Evolutionary conservation across 2,329 filamentous ascomycete genomes (phyloP).

Genomic region (Aurifilum marmelostoma): DNA sequence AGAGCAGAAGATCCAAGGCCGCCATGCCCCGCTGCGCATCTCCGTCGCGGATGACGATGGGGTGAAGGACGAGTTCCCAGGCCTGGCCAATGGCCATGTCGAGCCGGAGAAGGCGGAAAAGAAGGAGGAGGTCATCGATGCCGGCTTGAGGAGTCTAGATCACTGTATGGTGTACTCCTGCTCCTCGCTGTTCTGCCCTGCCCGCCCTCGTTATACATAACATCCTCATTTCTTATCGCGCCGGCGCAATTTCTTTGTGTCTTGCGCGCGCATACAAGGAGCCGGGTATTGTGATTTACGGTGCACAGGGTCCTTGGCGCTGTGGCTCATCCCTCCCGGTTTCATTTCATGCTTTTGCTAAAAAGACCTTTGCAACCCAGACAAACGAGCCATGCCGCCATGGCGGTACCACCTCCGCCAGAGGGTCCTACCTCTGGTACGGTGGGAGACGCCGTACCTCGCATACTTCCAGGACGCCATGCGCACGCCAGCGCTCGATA

Average conservation of each 20-base stretch:
- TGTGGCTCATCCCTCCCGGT: neutral
- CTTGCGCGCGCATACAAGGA: neutral
- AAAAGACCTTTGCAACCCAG: constrained; percentile 49
- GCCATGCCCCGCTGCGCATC: constrained; percentile 22
- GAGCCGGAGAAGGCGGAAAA: constrained; percentile 25
- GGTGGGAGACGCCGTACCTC: constrained; percentile 94
- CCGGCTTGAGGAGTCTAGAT: constrained; percentile 78
- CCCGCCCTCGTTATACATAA: no score
- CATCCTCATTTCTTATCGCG: constrained; percentile 14
- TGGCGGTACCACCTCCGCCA: constrained; percentile 91
- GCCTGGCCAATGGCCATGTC: constrained; percentile 20
- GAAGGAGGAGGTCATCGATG: constrained; percentile 57
- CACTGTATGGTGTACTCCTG: constrained; percentile 62
- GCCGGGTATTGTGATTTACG: neutral
- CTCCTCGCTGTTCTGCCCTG: neutral
- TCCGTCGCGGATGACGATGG: constrained; percentile 27
- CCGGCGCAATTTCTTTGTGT: neutral
- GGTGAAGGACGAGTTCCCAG: constrained; percentile 41
- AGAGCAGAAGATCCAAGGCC: constrained; percentile 29
- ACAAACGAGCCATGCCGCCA: constrained; percentile 78
- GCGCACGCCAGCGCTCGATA: constrained; percentile 84
- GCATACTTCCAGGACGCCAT: constrained; percentile 81
- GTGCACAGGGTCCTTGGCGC: neutral
- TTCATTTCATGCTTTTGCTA: constrained; percentile 15
- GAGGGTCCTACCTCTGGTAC: constrained; percentile 79